Conservation (phyloP, 495 filamentous ascomycete species). For the Parachaetomium inaequale region DNA sequence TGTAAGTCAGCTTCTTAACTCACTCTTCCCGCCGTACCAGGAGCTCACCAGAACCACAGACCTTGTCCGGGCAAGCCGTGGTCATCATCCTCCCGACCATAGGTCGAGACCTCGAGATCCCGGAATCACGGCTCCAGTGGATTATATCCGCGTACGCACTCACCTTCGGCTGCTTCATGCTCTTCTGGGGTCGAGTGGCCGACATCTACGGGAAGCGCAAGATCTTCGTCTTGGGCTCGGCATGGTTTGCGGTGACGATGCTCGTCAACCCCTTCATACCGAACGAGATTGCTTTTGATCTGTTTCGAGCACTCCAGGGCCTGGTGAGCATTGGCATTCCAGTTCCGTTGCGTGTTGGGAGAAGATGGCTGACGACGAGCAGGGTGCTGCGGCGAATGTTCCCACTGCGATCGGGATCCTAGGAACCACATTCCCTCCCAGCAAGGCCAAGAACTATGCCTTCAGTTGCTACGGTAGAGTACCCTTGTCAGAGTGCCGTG, state of each 20-base stretch:
- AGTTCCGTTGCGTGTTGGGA: too few species aligned
- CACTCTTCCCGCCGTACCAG: too few species aligned
- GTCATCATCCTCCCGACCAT: slow-evolving; percentile 62
- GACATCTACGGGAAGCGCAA: slow-evolving; percentile 70
- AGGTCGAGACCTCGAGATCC: slow-evolving; percentile 51
- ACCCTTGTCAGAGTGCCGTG: not conserved
- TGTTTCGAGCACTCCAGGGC: slow-evolving; percentile 68
- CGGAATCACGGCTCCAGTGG: slow-evolving; percentile 57
- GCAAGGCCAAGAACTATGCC: slow-evolving; percentile 62
- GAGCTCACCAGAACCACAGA: too few species aligned
- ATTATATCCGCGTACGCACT: slow-evolving; percentile 60
- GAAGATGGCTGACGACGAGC: too few species aligned
- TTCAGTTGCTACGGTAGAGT: slow-evolving; percentile 48
- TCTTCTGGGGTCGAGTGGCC: slow-evolving; percentile 69
- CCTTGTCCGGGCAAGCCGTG: slow-evolving; percentile 54
- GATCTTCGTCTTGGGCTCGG: slow-evolving; percentile 64
- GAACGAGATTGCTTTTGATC: slow-evolving; percentile 63
- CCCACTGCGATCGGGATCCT: slow-evolving; percentile 64
- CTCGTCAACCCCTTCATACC: slow-evolving; percentile 62
- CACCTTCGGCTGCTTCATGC: slow-evolving; percentile 65
- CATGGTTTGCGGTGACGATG: slow-evolving; percentile 58
- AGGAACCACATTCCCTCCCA: slow-evolving; percentile 56
- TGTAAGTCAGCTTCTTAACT: slow-evolving; percentile 38
- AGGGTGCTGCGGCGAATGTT: slow-evolving; percentile 64
- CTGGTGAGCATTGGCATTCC: too few species aligned